A percentile compares a stretch with the other conserved stretches of the same genome.
These are phyloP conservation scores for Bombardia bombarda DNA, from an alignment of 495 filamentous ascomycete genomes.

Conservation along the genomic window DNA sequence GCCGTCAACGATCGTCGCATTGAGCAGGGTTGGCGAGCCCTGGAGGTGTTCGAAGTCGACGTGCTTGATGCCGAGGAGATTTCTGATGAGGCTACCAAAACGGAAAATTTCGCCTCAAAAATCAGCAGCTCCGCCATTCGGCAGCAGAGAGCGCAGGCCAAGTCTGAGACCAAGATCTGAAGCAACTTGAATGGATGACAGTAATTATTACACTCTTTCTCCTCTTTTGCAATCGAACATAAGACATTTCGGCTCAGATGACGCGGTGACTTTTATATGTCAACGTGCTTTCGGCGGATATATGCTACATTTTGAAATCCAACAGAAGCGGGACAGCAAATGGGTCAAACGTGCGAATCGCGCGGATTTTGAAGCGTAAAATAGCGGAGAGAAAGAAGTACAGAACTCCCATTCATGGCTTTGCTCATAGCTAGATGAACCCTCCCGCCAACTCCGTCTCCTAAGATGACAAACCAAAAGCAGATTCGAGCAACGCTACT, in stretches of 20 bases:
- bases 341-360: no score
- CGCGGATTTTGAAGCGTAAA: no score
- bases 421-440: no score
- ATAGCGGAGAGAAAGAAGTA: no score
- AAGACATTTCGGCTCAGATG: no score
- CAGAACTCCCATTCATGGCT: no score
- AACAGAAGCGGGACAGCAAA: no score
- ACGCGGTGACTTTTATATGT: not conserved
- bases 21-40: slow-evolving; percentile 66
- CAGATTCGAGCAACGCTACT: not conserved
- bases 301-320: no score
- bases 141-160: slow-evolving; percentile 30
- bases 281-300: not conserved
- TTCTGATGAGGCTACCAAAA: slow-evolving; percentile 25
- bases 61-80: slow-evolving; percentile 67
- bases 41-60: slow-evolving; percentile 87
- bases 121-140: slow-evolving; percentile 77
- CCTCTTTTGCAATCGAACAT: no score
- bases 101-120: slow-evolving; percentile 65
- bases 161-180: slow-evolving; percentile 10
- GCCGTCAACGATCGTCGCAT: slow-evolving; percentile 73
- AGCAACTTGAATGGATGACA: not conserved
- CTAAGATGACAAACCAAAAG: not conserved
- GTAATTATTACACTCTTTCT: not conserved
- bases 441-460: no score